Evolutionary conservation across 1,139 yeast genomes (phyloP), one percentile per base, ranked within the genome.

Genomic region (Geotrichum cucujoidarum): DNA sequence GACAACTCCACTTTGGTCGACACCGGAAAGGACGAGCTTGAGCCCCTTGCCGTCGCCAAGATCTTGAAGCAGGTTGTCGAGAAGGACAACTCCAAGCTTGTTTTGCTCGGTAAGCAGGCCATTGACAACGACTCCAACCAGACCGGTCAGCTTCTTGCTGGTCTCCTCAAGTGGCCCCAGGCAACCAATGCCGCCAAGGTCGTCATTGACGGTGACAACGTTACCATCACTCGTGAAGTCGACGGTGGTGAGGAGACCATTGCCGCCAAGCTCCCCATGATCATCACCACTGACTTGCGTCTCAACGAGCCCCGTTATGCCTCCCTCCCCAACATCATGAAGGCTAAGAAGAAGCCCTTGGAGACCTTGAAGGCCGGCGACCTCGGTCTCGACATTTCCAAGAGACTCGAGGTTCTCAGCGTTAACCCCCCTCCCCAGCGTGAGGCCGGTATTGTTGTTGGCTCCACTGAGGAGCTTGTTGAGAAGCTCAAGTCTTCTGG

Each of bases 141-240:
- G 68, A 90, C 97, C n/a, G 98, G 98, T 22, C 97, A 90, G 69
- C 87, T 92, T 80, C 77, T 92, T 51, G 97, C 97, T 1, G 97
- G 97, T 6, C 72, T 92, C 55, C 76, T 92, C 67, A 80, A 83
- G 61, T 92, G 98, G 98, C 95, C 97, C 16, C 98, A 92, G 69
- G 97, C 97, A 32, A 90, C 97, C 40, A 87, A 89, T 64, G 98
- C 97, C 7, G 83, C 95, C 44, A 85, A 88, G 67, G 94, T 92
- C 31, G 85, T 76, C 48, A 65, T 87, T 24, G 68, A 67, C 25
- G 80, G 78, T 25, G 81, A 77, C 45, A 67, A 69, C 47, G 83
- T 88, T 27, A 76, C 77, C 34, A 95, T 92, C 22, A 86, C 94
- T 38, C 78, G 97, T 63, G 98, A 92, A 71, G 80, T 90, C 48